A percentile compares a stretch with the other conserved stretches of the same genome.
Evolutionary conservation across 225 moss, liverwort and hornwort genomes (phyloP).

Genomic region (Marchantia polymorpha): DNA sequence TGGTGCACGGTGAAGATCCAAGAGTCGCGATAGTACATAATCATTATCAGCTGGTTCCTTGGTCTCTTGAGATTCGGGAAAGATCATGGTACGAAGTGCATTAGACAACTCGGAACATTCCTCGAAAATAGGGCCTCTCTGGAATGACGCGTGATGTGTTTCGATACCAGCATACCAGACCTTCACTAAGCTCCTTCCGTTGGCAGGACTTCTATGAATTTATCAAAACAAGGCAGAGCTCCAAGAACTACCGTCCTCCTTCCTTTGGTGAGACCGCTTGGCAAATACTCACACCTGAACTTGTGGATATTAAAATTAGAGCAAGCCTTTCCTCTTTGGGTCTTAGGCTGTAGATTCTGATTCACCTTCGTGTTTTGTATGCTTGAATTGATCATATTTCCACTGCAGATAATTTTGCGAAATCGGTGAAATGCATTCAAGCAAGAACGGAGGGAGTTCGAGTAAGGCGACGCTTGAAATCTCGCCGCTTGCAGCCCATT

Average conservation of each 20-base stretch:
- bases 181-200: no score
- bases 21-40: no score
- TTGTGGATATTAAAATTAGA: background rate
- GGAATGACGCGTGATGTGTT: no score
- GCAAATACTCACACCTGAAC: background rate
- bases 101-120: no score
- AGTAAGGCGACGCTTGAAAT: constrained; percentile 51
- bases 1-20: no score
- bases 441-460: constrained; percentile 61
- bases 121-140: no score
- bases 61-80: no score
- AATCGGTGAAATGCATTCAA: constrained; percentile 46
- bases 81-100: no score
- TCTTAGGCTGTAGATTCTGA: background rate
- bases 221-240: constrained; percentile 40
- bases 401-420: constrained; percentile 48
- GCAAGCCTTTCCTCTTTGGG: background rate
- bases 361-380: background rate
- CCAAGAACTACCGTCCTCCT: constrained; percentile 36
- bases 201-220: constrained; percentile 44
- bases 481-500: constrained; percentile 54
- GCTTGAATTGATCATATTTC: background rate
- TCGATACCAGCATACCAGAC: no score
- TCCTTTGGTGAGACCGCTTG: constrained; percentile 41
- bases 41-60: no score